Percentiles rank a stretch among this genome's conserved stretches.
Evolutionary conservation across 2,329 filamentous ascomycete genomes (phyloP).

Genomic region (Colletotrichum sp.): DNA sequence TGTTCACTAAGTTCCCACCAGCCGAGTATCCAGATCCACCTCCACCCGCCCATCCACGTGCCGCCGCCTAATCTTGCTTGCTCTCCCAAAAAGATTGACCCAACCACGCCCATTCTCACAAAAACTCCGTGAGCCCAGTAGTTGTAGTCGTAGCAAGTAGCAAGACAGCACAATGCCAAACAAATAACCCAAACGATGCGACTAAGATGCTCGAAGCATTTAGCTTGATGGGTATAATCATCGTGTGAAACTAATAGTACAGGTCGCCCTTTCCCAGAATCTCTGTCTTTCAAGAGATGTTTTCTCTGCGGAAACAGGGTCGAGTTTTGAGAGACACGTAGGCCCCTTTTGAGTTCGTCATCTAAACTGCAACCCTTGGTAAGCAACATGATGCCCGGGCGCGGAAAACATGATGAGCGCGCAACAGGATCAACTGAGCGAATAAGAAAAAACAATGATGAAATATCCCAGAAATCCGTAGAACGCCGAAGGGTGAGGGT

Average conservation of each 20-base stretch:
- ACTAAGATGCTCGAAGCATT: conserved; percentile 5
- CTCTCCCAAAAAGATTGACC: background rate
- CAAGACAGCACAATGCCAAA: background rate
- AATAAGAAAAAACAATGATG: background rate
- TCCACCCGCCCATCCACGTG: background rate
- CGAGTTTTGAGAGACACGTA: background rate
- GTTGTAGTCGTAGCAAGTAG: background rate
- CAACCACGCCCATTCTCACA: background rate
- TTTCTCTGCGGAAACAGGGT: background rate
- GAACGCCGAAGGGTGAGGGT: conserved; percentile 22
- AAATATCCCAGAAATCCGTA: background rate
- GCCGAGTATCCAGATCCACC: background rate
- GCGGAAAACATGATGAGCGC: background rate
- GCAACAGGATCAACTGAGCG: background rate
- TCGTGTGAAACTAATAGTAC: conserved; percentile 18
- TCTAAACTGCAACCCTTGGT: background rate
- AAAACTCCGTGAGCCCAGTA: background rate
- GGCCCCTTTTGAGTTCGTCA: background rate
- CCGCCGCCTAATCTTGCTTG: background rate
- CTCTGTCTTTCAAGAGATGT: background rate
- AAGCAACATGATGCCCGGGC: background rate
- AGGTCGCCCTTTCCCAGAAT: background rate
- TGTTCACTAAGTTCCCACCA: background rate
- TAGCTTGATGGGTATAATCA: conserved; percentile 20
- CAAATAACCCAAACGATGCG: background rate